Evolutionary conservation across 371 early-diverging fungal genomes (phyloP).

Genomic region (Basidiobolus meristosporus): DNA sequence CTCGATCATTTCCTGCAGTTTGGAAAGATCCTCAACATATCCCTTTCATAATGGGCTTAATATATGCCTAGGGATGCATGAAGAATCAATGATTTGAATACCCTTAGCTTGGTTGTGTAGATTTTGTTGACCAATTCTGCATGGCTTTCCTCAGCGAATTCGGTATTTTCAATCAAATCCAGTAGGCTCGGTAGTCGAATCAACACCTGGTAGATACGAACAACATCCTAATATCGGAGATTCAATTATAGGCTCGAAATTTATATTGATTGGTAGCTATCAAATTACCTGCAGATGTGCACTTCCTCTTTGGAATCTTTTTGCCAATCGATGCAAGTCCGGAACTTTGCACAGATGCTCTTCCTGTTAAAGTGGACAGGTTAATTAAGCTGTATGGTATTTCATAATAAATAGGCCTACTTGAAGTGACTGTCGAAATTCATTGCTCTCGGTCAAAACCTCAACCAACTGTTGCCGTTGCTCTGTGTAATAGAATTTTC

Average conservation of each 20-base stretch:
- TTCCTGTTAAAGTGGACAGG: conserved; percentile 11
- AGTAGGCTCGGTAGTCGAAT: conserved; percentile 49
- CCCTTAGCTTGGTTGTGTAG: conserved; percentile 22
- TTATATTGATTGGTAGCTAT: neutral
- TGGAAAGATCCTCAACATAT: conserved; percentile 24
- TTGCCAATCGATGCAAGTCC: conserved; percentile 72
- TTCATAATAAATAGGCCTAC: conserved; percentile 6
- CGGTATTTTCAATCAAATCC: conserved; percentile 22
- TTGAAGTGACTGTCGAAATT: conserved; percentile 48
- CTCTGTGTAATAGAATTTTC: conserved; percentile 10
- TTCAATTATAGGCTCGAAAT: neutral
- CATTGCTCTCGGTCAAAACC: conserved; percentile 42
- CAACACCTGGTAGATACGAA: conserved; percentile 77
- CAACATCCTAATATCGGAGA: conserved; percentile 39
- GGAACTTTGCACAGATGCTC: conserved; percentile 63
- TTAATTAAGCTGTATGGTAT: conserved; percentile 2
- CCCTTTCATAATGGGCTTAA: conserved; percentile 11
- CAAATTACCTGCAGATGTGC: conserved; percentile 45
- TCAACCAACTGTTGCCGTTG: conserved; percentile 64
- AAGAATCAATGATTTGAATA: neutral
- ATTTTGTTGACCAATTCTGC: conserved; percentile 18
- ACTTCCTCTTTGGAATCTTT: conserved; percentile 58
- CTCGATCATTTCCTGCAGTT: conserved; percentile 61
- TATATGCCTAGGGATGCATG: neutral
- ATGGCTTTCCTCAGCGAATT: conserved; percentile 14